A percentile compares a stretch with the other conserved stretches of the same genome.
Conservation (phyloP, 140 eudicot species). For the Senecio squalidus region DNA sequence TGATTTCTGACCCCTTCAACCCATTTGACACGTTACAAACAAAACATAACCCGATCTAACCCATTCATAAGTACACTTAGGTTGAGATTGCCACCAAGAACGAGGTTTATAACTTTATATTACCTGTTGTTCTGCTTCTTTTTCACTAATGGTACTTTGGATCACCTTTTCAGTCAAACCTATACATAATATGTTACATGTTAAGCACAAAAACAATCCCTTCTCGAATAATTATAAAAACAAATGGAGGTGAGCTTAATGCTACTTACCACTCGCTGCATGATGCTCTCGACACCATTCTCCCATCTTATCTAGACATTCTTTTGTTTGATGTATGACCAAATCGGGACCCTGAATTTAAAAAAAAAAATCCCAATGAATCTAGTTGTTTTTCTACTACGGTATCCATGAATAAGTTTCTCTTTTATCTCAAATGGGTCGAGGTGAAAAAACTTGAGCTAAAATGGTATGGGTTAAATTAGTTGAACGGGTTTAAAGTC, state of each 20-base stretch:
- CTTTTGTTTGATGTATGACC: constrained; percentile 82
- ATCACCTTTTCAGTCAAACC: constrained; percentile 90
- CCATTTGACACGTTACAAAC: no score
- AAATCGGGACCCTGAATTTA: constrained; percentile 84
- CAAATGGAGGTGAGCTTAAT: no score
- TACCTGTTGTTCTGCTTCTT: constrained; percentile 93
- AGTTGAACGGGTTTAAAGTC: no score
- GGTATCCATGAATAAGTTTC: no score
- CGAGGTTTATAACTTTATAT: neutral
- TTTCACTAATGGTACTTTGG: constrained; percentile 65
- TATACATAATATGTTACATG: constrained; percentile 9
- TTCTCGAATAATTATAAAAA: no score
- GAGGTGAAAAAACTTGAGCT: no score
- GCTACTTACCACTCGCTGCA: constrained; percentile 75
- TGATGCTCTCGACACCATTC: constrained; percentile 97
- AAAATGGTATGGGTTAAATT: no score
- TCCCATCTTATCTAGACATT: constrained; percentile 87
- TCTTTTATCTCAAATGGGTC: no score
- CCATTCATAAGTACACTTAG: no score
- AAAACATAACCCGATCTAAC: no score
- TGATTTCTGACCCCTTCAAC: no score
- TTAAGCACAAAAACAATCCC: neutral
- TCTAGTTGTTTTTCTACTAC: neutral
- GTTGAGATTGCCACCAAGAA: no score
- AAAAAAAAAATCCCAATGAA: neutral